These are phyloP conservation scores for Polytrichum formosum DNA, from an alignment of 225 moss, liverwort and hornwort species.

Conservation along the genomic window DNA sequence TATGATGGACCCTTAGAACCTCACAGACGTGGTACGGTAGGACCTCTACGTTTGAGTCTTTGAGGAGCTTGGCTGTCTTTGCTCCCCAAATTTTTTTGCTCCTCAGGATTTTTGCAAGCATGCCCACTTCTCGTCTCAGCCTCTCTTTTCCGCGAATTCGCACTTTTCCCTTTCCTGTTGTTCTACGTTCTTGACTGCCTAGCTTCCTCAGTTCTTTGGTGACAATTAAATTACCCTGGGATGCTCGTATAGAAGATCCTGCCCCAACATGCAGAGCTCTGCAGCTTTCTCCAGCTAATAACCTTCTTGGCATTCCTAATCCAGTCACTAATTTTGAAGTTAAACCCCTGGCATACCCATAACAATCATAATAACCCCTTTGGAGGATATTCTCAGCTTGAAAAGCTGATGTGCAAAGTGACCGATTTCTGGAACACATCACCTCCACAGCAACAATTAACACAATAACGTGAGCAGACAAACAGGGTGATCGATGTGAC, in stretches of 20 bases:
- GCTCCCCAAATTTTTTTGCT: slow-evolving; percentile 46
- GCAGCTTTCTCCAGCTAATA: not conserved
- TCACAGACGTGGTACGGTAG: slow-evolving; percentile 46
- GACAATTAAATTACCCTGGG: not conserved
- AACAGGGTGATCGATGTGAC: too few species aligned
- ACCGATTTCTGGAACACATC: not conserved
- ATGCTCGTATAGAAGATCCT: not conserved
- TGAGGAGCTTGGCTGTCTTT: slow-evolving; percentile 41
- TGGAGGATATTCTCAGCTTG: not conserved
- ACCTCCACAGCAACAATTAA: not conserved
- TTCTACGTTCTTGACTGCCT: not conserved
- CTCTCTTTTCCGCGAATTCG: slow-evolving; percentile 34
- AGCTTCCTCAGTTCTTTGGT: not conserved
- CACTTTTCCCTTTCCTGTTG: not conserved
- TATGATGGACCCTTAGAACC: slow-evolving; percentile 31
- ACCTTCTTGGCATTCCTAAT: not conserved
- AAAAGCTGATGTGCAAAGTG: not conserved
- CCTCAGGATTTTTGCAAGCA: slow-evolving; percentile 37
- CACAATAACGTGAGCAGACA: too few species aligned
- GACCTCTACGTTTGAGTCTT: slow-evolving; percentile 35
- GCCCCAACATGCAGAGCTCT: slow-evolving; percentile 9
- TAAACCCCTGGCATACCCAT: not conserved
- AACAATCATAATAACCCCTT: not conserved
- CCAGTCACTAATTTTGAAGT: not conserved
- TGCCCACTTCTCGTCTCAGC: slow-evolving; percentile 31